Conservation (phyloP, 2,329 filamentous ascomycete genomes). For the Fusarium subglutinans region DNA sequence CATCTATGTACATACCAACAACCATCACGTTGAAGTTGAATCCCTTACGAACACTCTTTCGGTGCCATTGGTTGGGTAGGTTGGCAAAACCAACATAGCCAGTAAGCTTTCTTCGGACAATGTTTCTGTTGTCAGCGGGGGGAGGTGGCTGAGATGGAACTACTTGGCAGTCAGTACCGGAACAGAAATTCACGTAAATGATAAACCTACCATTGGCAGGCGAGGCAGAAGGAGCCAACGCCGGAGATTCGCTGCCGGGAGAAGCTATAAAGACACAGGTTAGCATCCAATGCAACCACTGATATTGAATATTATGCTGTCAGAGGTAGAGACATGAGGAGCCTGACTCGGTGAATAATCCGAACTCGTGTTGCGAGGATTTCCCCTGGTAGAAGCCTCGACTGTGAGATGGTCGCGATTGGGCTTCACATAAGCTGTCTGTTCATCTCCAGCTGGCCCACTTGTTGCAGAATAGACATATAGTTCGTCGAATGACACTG, state of each 20-base stretch:
- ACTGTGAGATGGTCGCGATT: not conserved
- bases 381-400: not conserved
- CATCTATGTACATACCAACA: slow-evolving; percentile 75
- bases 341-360: slow-evolving; percentile 48
- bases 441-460: slow-evolving; percentile 8
- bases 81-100: slow-evolving; percentile 99
- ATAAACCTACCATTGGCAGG: slow-evolving; percentile 51
- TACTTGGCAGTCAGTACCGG: slow-evolving; percentile 22
- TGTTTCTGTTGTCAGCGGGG: slow-evolving; percentile 81
- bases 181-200: not conserved
- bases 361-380: slow-evolving; percentile 1
- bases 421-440: not conserved
- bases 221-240: slow-evolving; percentile 53
- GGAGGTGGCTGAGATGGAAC: slow-evolving; percentile 54
- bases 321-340: slow-evolving; percentile 39
- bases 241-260: slow-evolving; percentile 56
- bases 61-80: slow-evolving; percentile 99
- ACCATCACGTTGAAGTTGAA: slow-evolving; percentile 99
- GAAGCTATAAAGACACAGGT: slow-evolving; percentile 54
- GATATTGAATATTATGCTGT: slow-evolving; percentile 21
- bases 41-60: slow-evolving; percentile 99
- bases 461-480: slow-evolving; percentile 45
- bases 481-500: slow-evolving; percentile 59
- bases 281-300: slow-evolving; percentile 43
- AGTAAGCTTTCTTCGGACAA: slow-evolving; percentile 96